Evolutionary conservation across 768 basidiomycete species (phyloP).

Genomic region (Cystobasidium tubakii): DNA sequence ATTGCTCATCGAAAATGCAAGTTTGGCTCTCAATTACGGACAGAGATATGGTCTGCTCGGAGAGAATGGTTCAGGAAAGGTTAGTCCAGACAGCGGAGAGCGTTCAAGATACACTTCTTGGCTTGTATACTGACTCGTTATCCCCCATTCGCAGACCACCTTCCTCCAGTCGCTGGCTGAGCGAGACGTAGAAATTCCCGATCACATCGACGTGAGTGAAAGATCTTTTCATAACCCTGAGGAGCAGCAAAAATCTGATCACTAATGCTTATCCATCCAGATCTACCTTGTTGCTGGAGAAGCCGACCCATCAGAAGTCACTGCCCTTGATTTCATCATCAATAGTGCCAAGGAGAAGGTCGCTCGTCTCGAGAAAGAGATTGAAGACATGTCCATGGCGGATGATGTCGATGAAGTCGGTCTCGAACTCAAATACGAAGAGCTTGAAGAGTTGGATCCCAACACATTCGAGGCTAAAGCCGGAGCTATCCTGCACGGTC

Average conservation of each 20-base stretch:
- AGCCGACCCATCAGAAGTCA: conserved; percentile 88
- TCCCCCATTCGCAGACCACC: conserved; percentile 62
- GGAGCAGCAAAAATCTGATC: background rate
- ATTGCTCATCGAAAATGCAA: conserved; percentile 58
- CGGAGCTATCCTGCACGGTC: conserved; percentile 90
- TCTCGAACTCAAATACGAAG: conserved; percentile 84
- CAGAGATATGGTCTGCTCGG: conserved; percentile 89
- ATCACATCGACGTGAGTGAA: conserved; percentile 67
- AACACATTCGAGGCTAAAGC: conserved; percentile 93
- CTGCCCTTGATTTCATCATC: conserved; percentile 96
- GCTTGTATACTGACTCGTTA: background rate
- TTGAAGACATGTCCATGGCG: conserved; percentile 85
- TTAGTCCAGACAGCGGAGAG: conserved; percentile 47
- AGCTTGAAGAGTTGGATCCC: conserved; percentile 94
- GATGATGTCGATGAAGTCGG: conserved; percentile 82
- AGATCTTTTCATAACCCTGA: background rate
- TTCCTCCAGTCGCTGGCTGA: conserved; percentile 92
- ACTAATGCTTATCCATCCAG: conserved; percentile 41
- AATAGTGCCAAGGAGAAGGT: conserved; percentile 88
- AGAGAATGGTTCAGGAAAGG: conserved; percentile 99
- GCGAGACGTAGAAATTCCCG: conserved; percentile 87
- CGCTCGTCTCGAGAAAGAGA: conserved; percentile 80
- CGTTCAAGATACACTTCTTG: background rate
- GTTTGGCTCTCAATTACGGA: conserved; percentile 77
- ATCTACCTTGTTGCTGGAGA: conserved; percentile 95